Percentiles rank a stretch among this genome's conserved stretches.
Evolutionary conservation across 768 basidiomycete species (phyloP).

Genomic region (Brasilioporus rufonigricans): DNA sequence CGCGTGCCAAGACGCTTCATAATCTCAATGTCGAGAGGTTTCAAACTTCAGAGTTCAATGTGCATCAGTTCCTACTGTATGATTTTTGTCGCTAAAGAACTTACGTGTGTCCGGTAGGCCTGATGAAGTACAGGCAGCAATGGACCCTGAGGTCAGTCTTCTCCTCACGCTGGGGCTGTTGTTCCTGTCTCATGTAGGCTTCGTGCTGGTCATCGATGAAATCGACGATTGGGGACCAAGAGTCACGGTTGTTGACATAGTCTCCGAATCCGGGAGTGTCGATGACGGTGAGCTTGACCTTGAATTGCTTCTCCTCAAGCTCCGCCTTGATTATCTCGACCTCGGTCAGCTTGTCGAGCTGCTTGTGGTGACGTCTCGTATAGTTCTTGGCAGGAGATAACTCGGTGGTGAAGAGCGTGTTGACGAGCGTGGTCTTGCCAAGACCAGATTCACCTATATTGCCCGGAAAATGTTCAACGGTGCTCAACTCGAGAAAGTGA

Average conservation of each 20-base stretch:
- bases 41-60: conserved; percentile 48
- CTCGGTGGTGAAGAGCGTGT: conserved; percentile 98
- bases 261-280: conserved; percentile 99
- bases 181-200: conserved; percentile 96
- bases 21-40: conserved; percentile 98
- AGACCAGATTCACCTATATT: conserved; percentile 90
- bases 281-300: conserved; percentile 98
- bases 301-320: conserved; percentile 98
- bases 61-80: background rate
- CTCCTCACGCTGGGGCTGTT: conserved; percentile 92
- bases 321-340: conserved; percentile 99
- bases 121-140: conserved; percentile 95
- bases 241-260: conserved; percentile 99
- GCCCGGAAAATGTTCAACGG: background rate
- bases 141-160: conserved; percentile 96
- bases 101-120: conserved; percentile 95
- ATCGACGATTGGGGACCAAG: conserved; percentile 97
- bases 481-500: background rate
- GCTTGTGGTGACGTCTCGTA: conserved; percentile 83
- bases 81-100: conserved; percentile 29
- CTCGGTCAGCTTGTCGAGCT: conserved; percentile 97
- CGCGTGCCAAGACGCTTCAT: conserved; percentile 99
- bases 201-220: conserved; percentile 97
- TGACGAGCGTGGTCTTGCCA: conserved; percentile 97
- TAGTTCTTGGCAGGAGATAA: conserved; percentile 92